These are phyloP conservation scores for Mycena amicta DNA, from an alignment of 768 basidiomycete species.

Conservation along the genomic window DNA sequence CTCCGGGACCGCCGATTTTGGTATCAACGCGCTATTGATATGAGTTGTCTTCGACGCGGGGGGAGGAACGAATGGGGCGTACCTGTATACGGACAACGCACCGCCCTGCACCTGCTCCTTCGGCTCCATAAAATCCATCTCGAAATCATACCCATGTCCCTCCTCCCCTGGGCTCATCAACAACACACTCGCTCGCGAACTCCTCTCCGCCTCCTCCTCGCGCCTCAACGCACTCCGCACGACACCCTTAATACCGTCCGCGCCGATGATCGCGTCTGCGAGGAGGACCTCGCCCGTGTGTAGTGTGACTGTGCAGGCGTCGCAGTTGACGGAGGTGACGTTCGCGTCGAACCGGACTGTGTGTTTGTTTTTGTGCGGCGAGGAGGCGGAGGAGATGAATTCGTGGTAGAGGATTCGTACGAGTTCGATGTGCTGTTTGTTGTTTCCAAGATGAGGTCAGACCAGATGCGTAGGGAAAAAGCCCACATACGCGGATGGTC, in stretches of 20 bases:
- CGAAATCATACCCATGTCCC: background rate
- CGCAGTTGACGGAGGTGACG: constrained; percentile 4
- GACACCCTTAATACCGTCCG: constrained; percentile 7
- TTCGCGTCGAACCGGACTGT: constrained; percentile 5
- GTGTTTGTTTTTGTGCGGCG: background rate
- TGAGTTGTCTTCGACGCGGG: no score
- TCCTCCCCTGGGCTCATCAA: constrained; percentile 4
- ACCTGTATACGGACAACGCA: no score
- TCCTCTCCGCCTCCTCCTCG: background rate
- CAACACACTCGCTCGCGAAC: background rate
- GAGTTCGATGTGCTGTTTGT: constrained; percentile 4
- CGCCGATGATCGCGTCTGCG: constrained; percentile 13
- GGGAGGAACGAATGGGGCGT: no score
- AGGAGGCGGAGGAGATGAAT: background rate
- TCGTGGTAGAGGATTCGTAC: constrained; percentile 8
- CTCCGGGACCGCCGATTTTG: no score
- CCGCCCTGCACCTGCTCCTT: no score
- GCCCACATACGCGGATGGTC: constrained; percentile 1
- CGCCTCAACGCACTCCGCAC: background rate
- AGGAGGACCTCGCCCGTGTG: background rate
- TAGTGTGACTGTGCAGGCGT: constrained; percentile 5
- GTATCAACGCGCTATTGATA: no score
- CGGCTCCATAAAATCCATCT: background rate
- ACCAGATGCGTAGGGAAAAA: background rate
- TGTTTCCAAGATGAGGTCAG: background rate